Base-by-base conservation (phyloP, 345 rosid species). In the Linum lewisii region DNA sequence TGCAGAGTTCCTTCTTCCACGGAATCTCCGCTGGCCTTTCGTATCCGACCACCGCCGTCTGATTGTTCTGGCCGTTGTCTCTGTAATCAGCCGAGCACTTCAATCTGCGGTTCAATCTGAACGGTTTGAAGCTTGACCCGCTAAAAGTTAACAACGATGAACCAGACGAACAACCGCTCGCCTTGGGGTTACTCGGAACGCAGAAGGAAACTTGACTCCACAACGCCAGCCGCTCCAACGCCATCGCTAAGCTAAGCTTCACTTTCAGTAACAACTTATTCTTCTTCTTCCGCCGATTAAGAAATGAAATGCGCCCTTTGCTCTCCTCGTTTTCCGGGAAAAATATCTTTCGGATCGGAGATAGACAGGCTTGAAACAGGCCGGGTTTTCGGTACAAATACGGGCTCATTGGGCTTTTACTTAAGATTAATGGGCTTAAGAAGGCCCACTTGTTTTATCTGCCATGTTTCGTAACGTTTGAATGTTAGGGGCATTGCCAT, bases 1-100 rank as follows among this genome's bases (percentile, higher is more conserved):
- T 81, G 60, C 75, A 63, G 59, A 84, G 81, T 53, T 81, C 83
- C 83, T 81, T 84, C 29, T 66, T 65, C 87, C 86, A 84, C 10
- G 74, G 82, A 61, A 83, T 67, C 66, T 75, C 84, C 0, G 63
- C 36, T 19, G 83, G 85, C 24, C 65, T 70, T 6, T 75, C 61
- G 54, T 56, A 56, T 24, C 64, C 62, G 15, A 21, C 62, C n/a
- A 21, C 69, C 21, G 60, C 76, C 34, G 34, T 29, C 61, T 67
- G 66, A 56, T 9, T 44, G 54, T 57, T 62, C 60, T 7, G 59
- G 32, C 13, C 14, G 47, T 67, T 57, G 56, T 75, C 77, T 57
- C 59, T 62, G 74, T 67, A 64, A 61, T 72, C 69, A 34, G 63
- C 18, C 11, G 77, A 78, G 61, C 77, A 78, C 69, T 61, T 77